Percentiles rank a stretch among this genome's conserved stretches.
phyloP scores from a whole-genome alignment of 208 protist genomes.

The Trichomonas gallinae region DNA sequence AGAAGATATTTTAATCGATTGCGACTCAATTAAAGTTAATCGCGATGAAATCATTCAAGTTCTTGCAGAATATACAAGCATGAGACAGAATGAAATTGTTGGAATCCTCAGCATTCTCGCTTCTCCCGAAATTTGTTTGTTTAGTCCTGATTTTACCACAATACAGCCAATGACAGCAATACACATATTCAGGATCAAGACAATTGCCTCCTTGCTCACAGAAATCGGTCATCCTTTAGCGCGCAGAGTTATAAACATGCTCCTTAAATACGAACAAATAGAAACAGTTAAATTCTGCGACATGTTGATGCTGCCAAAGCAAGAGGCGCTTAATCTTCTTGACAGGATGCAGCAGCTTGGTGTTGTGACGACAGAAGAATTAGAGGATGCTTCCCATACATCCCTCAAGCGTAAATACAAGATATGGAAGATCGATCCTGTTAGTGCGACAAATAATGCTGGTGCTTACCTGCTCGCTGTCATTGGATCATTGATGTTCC shows the following conservation, averaged over 20 bases:
- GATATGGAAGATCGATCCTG: not conserved
- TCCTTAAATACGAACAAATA: not conserved
- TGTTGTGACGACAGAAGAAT: not conserved
- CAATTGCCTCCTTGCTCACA: not conserved
- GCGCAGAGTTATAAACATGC: not conserved
- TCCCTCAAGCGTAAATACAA: not conserved
- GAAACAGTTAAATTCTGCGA: not conserved
- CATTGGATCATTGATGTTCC: not conserved
- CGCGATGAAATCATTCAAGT: not conserved
- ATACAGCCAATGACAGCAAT: not conserved
- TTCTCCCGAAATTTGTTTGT: not conserved
- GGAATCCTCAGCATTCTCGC: not conserved
- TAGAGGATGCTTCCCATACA: not conserved
- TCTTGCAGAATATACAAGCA: not conserved
- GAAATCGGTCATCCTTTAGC: not conserved
- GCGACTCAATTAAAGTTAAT: not conserved
- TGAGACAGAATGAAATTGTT: not conserved
- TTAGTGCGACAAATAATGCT: not conserved
- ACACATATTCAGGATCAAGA: not conserved
- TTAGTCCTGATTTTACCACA: not conserved
- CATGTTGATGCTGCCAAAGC: not conserved
- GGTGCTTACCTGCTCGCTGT: not conserved
- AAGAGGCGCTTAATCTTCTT: not conserved
- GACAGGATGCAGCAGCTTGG: not conserved
- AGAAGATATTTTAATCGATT: not conserved